A percentile compares a stretch with the other conserved stretches of the same genome.
Evolutionary conservation across 441 rosid species (phyloP).

Genomic region (Croton laevigatus): DNA sequence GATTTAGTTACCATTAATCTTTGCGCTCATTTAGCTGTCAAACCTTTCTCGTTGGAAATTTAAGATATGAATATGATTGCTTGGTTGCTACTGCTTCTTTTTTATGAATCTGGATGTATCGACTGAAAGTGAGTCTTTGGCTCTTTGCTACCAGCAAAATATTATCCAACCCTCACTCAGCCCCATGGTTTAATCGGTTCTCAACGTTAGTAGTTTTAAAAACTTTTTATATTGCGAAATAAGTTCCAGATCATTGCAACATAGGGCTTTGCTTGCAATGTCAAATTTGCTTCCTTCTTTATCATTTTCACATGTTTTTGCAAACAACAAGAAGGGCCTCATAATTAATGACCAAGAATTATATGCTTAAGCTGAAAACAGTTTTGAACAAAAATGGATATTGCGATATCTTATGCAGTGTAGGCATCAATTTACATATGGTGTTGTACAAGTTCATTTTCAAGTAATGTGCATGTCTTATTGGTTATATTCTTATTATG

Average conservation of each 20-base stretch:
- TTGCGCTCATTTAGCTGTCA: too few relatives aligned
- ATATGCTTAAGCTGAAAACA: background rate
- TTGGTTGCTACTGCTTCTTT: background rate
- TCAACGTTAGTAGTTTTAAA: too few relatives aligned
- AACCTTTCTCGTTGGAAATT: too few relatives aligned
- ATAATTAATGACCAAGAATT: background rate
- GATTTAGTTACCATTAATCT: too few relatives aligned
- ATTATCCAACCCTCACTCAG: background rate
- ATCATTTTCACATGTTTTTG: background rate
- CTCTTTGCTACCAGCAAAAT: background rate
- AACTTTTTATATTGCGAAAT: background rate
- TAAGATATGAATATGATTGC: background rate
- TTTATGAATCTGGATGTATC: background rate
- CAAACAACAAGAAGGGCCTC: background rate
- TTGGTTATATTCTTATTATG: background rate
- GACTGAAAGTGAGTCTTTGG: background rate
- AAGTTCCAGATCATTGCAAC: background rate
- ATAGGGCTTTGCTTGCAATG: conserved; percentile 1
- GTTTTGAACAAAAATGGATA: background rate
- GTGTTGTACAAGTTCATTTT: background rate
- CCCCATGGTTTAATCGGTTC: background rate
- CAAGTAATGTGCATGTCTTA: background rate
- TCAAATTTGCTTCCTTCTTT: background rate
- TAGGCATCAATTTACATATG: background rate
- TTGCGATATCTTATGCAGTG: background rate